Evolutionary conservation across 345 rosid species (phyloP), one percentile per base, ranked within the genome.

Genomic region (Boechera retrofracta): DNA sequence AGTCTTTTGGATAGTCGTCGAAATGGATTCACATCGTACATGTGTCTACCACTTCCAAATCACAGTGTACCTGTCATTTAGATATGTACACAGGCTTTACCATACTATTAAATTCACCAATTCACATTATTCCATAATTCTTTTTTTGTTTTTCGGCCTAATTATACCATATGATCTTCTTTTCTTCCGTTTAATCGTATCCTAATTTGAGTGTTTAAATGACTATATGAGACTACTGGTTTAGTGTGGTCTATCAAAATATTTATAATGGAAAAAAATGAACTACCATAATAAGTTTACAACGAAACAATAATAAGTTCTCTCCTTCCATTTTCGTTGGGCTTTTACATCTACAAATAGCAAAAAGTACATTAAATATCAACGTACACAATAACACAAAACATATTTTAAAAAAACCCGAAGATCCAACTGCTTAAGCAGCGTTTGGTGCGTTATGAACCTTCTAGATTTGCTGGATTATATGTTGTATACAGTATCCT

Each of bases 21-120:
- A 67, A 51, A 58, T 21, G 64, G 56, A n/a, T 69, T 62, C 58
- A 70, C 75, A 70, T 71, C 72, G 76, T 64, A 77, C 81, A 77
- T 47, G 67, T 77, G 81, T 77, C 62, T 71, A 71, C 81, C 77
- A 71, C 72, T 71, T 71, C 53, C 29, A 64, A 45, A 64, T 64
- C 67, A 55, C 67, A 64, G 67, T 64, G 60, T 65, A 66, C 77
- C 77, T 78, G 69, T 72, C 77, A 59, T 55, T 49, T 69, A 53
- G 26, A 48, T 58, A 29, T 67, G 70, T 58, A 36, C 42, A 57
- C 59, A 61, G 35, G 31, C 51, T 55, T 62, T n/a, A 16, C 1
- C 80, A 64, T 26, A 55, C 60, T 58, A 74, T 56, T 69, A 5
- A 53, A 44, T 76, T 69, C 69, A 60, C 45, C 39, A 53, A 2